These are phyloP conservation scores for Exsudoporus frostii DNA, from an alignment of 768 basidiomycete species.

Conservation along the genomic window DNA sequence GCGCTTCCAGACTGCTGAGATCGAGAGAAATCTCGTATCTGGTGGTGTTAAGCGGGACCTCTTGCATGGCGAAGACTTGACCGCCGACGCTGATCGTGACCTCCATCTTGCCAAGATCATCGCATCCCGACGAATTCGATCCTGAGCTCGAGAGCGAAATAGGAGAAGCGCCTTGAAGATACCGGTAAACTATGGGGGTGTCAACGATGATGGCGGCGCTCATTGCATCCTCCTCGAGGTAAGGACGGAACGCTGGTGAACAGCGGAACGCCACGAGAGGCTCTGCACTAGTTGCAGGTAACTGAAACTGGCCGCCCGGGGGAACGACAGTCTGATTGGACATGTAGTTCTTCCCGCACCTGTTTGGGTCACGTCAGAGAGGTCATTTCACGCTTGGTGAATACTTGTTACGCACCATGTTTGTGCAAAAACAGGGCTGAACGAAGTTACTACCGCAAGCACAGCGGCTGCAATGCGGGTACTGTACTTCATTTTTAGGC, in stretches of 20 bases:
- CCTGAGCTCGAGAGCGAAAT: slow-evolving; percentile 21
- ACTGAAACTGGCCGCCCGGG: slow-evolving; percentile 45
- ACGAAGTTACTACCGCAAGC: slow-evolving; percentile 7
- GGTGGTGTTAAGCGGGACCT: slow-evolving; percentile 38
- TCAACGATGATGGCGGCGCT: slow-evolving; percentile 35
- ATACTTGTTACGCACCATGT: slow-evolving; percentile 22
- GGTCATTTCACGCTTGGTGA: too few species aligned
- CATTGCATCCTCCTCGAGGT: slow-evolving; percentile 40
- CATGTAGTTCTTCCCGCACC: slow-evolving; percentile 54
- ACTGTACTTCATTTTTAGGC: slow-evolving; percentile 16
- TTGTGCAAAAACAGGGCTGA: slow-evolving; percentile 18
- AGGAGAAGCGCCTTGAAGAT: slow-evolving; percentile 34
- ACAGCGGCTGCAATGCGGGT: neutral
- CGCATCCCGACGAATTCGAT: neutral
- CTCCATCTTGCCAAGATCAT: slow-evolving; percentile 9
- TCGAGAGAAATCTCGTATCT: slow-evolving; percentile 35
- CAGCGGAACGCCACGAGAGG: slow-evolving; percentile 48
- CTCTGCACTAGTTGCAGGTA: slow-evolving; percentile 31
- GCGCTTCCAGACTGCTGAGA: slow-evolving; percentile 28
- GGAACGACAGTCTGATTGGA: slow-evolving; percentile 38
- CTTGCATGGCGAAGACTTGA: slow-evolving; percentile 20
- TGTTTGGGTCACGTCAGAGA: slow-evolving; percentile 10
- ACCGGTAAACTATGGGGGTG: slow-evolving; percentile 34
- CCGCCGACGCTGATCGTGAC: slow-evolving; percentile 34
- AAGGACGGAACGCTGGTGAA: slow-evolving; percentile 45